Conservation (phyloP, 805 yeast genomes). For the Suhomyces sp. region DNA sequence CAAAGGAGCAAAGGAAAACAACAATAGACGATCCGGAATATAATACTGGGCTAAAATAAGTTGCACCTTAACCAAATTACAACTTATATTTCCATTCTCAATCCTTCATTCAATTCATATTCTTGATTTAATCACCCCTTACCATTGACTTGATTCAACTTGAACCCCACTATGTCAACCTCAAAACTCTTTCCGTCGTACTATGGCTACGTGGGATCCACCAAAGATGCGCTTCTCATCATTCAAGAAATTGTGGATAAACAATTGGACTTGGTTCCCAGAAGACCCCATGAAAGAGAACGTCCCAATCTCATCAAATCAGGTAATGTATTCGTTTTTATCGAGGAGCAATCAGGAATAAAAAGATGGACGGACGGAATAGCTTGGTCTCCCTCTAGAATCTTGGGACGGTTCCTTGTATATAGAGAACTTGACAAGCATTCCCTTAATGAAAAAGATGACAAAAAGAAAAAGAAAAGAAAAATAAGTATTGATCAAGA, state of each 20-base stretch:
- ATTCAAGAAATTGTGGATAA: slow-evolving; percentile 76
- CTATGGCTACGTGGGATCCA: slow-evolving; percentile 74
- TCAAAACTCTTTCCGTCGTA: slow-evolving; percentile 52
- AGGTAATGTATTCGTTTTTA: slow-evolving; percentile 82
- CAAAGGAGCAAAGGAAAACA: no score
- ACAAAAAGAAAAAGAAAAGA: slow-evolving; percentile 39
- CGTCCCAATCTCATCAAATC: slow-evolving; percentile 62
- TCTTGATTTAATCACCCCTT: no score
- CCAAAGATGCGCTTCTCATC: slow-evolving; percentile 78
- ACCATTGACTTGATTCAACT: no score
- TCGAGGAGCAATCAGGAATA: slow-evolving; percentile 79
- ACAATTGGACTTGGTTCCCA: slow-evolving; percentile 57
- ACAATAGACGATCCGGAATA: no score
- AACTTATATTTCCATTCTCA: no score
- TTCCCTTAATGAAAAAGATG: slow-evolving; percentile 44
- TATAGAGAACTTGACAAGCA: slow-evolving; percentile 62
- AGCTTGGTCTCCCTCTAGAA: slow-evolving; percentile 89
- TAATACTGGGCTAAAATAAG: no score
- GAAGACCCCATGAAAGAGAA: slow-evolving; percentile 84
- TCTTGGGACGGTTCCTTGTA: slow-evolving; percentile 79
- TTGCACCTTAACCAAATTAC: no score
- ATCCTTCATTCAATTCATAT: no score
- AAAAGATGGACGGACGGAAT: slow-evolving; percentile 98
- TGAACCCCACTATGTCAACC: slow-evolving; percentile 12
- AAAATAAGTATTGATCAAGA: slow-evolving; percentile 16